Evolutionary conservation across 2,329 filamentous ascomycete genomes (phyloP).

Genomic region (Aspergillus pseudoviridinutans): DNA sequence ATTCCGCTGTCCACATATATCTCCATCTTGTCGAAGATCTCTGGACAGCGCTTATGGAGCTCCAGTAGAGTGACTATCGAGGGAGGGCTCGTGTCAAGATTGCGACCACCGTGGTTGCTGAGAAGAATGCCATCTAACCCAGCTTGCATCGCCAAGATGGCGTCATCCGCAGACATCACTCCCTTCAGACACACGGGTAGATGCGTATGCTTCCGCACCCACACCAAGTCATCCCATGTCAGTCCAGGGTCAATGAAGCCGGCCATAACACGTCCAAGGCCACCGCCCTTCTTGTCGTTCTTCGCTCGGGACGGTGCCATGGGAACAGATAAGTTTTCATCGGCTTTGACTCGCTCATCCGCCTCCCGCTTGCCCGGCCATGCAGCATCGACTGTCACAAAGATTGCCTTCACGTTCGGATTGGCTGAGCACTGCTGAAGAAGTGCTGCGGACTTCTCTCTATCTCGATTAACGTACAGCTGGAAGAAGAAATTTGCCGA

Average conservation of each 20-base stretch:
- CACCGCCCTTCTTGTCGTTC: constrained; percentile 52
- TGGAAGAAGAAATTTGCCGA: constrained; percentile 51
- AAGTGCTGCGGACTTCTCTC: constrained; percentile 46
- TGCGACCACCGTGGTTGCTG: constrained; percentile 57
- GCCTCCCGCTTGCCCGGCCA: constrained; percentile 54
- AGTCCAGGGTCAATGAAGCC: constrained; percentile 51
- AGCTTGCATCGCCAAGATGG: constrained; percentile 46
- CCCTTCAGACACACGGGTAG: constrained; percentile 57
- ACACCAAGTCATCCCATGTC: constrained; percentile 51
- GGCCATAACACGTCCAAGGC: constrained; percentile 51
- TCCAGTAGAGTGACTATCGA: constrained; percentile 52
- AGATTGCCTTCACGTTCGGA: constrained; percentile 43
- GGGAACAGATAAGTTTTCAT: constrained; percentile 40
- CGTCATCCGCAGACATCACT: constrained; percentile 55
- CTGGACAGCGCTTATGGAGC: constrained; percentile 48
- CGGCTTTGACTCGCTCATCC: constrained; percentile 52
- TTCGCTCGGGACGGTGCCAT: constrained; percentile 43
- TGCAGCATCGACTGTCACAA: constrained; percentile 55
- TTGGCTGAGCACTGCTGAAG: constrained; percentile 41
- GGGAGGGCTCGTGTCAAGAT: constrained; percentile 50
- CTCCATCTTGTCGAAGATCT: constrained; percentile 49
- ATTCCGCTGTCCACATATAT: constrained; percentile 54
- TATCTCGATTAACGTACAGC: constrained; percentile 53
- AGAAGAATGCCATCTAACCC: constrained; percentile 54
- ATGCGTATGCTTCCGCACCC: constrained; percentile 47